Base-by-base conservation (phyloP, 768 basidiomycete species). In the Suillus alpinus region DNA sequence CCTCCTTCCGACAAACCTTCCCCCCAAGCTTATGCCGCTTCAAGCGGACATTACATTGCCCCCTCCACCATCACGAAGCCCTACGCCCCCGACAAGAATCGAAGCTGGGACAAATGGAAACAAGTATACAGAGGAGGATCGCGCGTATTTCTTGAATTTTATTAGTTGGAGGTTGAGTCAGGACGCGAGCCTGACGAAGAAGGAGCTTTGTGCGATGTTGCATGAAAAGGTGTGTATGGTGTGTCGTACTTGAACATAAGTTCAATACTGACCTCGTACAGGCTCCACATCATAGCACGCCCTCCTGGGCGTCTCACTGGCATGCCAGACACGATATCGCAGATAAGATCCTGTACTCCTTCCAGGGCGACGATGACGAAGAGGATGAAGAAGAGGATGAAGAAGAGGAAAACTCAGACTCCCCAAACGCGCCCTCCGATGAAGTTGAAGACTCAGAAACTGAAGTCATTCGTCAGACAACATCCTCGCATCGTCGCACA, bases 291-390 rank as follows among this genome's bases (percentile, higher is more conserved):
- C 88, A 90, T 66, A 81, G 74, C 41, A 66, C 75, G n/a, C 73
- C 72, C 36, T 89, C 87, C 0, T 90, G 88, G 88, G 75, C 76
- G 26, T 82, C 84, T n/a, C 82, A 86, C 66, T 90, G 88, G 88
- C 81, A 80, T 6, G 79, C 79, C 57, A 79, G 84, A 58, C 85
- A 88, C 59, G 86, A 88, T 65, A 68, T 88, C 31, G 86, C 86
- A 1, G 88, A 88, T 66, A 86, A 87, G 66, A 86, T 87, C 31
- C 67, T 87, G 20, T 69, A 73, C 3, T 62, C 72, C 1, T 73
- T 74, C 50, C 83, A 81, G 20, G 75, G 76, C 6, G 78, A 77
- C 23, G 68, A 72, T 50, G 74, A 70, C 6, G 69, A 73, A 20
- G 74, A 75, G n/a, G 69, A 71, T 3, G 76, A 77, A 13, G 77